A percentile compares a stretch with the other conserved stretches of the same genome.
Evolutionary conservation across 2,329 filamentous ascomycete genomes (phyloP).

Genomic region (Akanthomyces muscarius): DNA sequence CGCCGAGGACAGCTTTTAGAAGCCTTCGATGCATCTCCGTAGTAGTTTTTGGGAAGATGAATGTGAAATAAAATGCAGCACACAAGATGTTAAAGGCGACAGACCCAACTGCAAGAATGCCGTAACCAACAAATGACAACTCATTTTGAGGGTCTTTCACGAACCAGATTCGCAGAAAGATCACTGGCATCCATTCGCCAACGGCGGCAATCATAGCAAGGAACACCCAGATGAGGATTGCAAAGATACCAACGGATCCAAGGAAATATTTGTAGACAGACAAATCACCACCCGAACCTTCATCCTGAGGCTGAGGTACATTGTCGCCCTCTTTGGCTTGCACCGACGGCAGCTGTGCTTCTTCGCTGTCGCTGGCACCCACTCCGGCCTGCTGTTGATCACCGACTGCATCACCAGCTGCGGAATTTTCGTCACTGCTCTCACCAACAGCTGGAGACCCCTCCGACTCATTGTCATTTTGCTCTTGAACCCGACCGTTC

Average conservation of each 20-base stretch:
- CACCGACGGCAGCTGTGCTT: not conserved
- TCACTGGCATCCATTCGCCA: not conserved
- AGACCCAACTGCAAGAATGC: not conserved
- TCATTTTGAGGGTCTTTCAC: not conserved
- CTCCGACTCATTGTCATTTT: not conserved
- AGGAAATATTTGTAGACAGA: not conserved
- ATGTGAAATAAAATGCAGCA: not conserved
- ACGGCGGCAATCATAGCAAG: not conserved
- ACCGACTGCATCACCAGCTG: too few species aligned
- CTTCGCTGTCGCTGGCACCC: not conserved
- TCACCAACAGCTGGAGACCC: not conserved
- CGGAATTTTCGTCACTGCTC: not conserved
- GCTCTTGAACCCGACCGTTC: not conserved
- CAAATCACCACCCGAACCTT: not conserved
- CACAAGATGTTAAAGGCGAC: not conserved
- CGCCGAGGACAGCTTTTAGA: not conserved
- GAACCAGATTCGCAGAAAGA: constrained; percentile 7
- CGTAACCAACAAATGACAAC: not conserved
- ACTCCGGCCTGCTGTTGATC: too few species aligned
- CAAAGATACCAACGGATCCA: not conserved
- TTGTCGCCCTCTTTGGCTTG: not conserved
- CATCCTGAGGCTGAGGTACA: not conserved
- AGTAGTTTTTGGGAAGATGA: not conserved
- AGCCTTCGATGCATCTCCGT: not conserved
- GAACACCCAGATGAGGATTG: not conserved